Evolutionary conservation across 768 basidiomycete genomes (phyloP).

Genomic region (Tylopilus felleus): DNA sequence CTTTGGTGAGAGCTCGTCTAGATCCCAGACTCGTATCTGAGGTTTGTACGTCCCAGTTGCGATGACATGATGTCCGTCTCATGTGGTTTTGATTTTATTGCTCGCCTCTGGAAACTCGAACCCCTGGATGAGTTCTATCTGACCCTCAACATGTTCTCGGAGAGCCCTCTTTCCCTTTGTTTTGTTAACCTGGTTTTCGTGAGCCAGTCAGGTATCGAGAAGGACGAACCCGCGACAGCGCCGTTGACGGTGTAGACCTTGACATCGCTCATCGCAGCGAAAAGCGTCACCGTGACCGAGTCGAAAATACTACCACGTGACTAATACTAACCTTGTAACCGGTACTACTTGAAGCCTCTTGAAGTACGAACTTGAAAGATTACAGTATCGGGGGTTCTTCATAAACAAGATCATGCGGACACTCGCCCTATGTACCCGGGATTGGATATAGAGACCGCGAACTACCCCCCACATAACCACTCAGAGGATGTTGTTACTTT

Average conservation of each 20-base stretch:
- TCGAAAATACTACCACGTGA: conserved; percentile 15
- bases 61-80: conserved; percentile 88
- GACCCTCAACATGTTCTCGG: conserved; percentile 76
- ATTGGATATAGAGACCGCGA: conserved; percentile 2
- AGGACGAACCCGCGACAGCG: conserved; percentile 79
- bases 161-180: conserved; percentile 57
- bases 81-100: conserved; percentile 84
- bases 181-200: conserved; percentile 61
- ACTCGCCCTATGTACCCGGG: conserved; percentile 20
- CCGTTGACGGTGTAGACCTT: conserved; percentile 98
- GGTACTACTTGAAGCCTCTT: no score
- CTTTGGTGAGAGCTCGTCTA: conserved; percentile 88
- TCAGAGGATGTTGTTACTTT: neutral
- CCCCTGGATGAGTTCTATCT: conserved; percentile 89
- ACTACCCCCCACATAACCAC: conserved; percentile 5
- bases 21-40: conserved; percentile 93
- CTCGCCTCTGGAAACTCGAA: conserved; percentile 98
- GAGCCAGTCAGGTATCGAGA: conserved; percentile 94
- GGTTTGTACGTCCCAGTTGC: conserved; percentile 98
- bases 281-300: neutral
- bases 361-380: neutral
- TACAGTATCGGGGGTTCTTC: neutral
- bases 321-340: neutral
- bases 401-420: conserved; percentile 17
- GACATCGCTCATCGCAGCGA: conserved; percentile 39